Base-by-base conservation (phyloP, 257 asterid species). In the Lantana camara region DNA sequence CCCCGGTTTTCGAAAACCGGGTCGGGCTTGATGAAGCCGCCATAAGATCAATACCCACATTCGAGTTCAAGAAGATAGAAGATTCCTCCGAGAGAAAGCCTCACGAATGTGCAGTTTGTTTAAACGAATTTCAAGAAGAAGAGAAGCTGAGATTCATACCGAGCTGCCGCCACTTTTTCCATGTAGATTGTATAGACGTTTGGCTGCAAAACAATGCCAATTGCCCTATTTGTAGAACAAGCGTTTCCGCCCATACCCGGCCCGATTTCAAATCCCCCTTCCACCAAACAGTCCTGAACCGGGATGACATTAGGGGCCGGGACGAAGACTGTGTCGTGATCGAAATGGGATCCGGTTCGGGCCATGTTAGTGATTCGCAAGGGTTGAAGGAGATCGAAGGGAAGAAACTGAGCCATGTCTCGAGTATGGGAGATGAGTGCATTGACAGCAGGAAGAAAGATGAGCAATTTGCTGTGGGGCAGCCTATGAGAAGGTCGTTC, bases 191-290 rank as follows among this genome's bases (percentile, higher is more conserved):
- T 24, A 85, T 85, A n/a, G 95, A 85, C 69, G 72, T 78, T 37
- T 87, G 93, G 93, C 88, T 87, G 37, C 88, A 82, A 57, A 78
- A 75, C 69, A 82, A 85, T 66, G 85, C 86, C 2, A 87, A 85
- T 32, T 87, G 95, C 29, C 95, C 95, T 20, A 75, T 85, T 21
- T 85, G 95, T 27, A 72, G 93, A 55, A 79, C 59, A 14, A 81
- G 88, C 64, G 62, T 86, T 32, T 79, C 86, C 4, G 63, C 73
- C n/a, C 38, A 64, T 1, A 30, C 62, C 21, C 50, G 63, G 30
- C 21, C 19, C n/a, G 37, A 45, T 5, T n/a, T 63, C 22, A 53
- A 70, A 11, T 63, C 60, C n/a, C 62, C 60, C 6, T 35, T 65
- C 59, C 72, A 68, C 49, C 81, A 64, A 63, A 17, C 60, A n/a